Conservation (phyloP, 2,329 filamentous ascomycete species). For the Lecanicillium sp. region DNA sequence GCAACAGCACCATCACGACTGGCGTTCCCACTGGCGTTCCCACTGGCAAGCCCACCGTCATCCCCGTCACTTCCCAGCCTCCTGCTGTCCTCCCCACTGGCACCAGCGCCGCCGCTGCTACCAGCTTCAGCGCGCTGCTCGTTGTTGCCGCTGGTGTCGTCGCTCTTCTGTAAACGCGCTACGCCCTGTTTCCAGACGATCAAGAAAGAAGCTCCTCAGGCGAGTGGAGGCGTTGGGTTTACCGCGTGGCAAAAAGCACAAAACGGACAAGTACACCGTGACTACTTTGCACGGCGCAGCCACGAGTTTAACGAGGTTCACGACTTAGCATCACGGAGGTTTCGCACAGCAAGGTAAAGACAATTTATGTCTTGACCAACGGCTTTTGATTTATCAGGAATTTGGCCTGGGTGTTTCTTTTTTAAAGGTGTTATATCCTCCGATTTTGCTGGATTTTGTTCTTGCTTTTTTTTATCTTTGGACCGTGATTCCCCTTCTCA, state of each 20-base stretch:
- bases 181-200: not conserved
- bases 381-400: constrained; percentile 3
- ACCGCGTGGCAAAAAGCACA: constrained; percentile 6
- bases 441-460: not conserved
- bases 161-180: constrained; percentile 23
- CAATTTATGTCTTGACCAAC: no score
- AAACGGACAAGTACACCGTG: not conserved
- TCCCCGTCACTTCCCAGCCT: constrained; percentile 7
- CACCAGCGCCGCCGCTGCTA: constrained; percentile 20
- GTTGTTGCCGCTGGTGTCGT: constrained; percentile 26
- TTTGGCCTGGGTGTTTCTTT: constrained; percentile 2
- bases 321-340: constrained; percentile 4
- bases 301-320: constrained; percentile 27
- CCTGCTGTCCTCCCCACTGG: constrained; percentile 15
- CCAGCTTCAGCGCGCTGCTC: constrained; percentile 27
- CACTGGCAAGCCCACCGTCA: constrained; percentile 10
- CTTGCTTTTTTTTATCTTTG: constrained; percentile 1
- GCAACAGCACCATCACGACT: constrained; percentile 24
- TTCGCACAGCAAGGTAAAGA: no score
- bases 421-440: not conserved
- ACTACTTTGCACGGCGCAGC: constrained; percentile 17
- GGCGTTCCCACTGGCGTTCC: constrained; percentile 14
- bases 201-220: constrained; percentile 14
- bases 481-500: constrained; percentile 11
- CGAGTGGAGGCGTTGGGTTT: constrained; percentile 16